Conservation (phyloP, 192 early-diverging fungal species). For the Coemansia sp. region DNA sequence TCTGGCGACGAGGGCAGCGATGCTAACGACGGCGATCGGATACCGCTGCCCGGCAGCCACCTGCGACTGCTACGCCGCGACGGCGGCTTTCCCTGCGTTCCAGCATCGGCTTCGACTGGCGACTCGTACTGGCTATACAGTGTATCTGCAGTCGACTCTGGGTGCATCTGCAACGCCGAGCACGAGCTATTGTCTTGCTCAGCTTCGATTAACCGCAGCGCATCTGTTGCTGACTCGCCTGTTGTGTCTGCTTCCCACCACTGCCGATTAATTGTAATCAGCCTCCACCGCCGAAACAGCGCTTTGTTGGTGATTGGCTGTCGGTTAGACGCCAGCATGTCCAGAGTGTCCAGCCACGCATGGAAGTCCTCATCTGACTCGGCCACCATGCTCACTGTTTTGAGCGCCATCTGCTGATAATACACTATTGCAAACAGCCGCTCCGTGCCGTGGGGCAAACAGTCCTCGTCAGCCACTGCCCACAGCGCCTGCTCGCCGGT, state of each 20-base stretch:
- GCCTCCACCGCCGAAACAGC: slow-evolving; percentile 43
- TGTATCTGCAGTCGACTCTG: background rate
- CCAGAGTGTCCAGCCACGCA: slow-evolving; percentile 49
- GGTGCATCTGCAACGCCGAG: background rate
- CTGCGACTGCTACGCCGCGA: slow-evolving; percentile 16
- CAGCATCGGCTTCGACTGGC: background rate
- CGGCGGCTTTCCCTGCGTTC: slow-evolving; percentile 3
- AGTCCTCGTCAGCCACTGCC: slow-evolving; percentile 40
- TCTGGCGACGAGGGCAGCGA: slow-evolving; percentile 10
- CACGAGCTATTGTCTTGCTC: slow-evolving; percentile 6
- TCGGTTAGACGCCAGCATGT: slow-evolving; percentile 29
- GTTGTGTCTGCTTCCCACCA: slow-evolving; percentile 49
- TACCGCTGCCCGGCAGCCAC: slow-evolving; percentile 19
- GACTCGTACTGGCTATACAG: background rate
- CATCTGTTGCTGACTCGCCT: slow-evolving; percentile 42
- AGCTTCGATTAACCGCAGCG: slow-evolving; percentile 19
- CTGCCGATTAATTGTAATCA: slow-evolving; percentile 43
- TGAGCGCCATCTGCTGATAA: slow-evolving; percentile 40
- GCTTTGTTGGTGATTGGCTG: slow-evolving; percentile 31
- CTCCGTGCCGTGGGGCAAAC: slow-evolving; percentile 42
- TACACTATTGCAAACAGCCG: slow-evolving; percentile 51
- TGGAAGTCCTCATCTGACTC: slow-evolving; percentile 32
- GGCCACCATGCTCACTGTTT: slow-evolving; percentile 44
- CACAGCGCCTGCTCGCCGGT: slow-evolving; percentile 49
- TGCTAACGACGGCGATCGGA: slow-evolving; percentile 8